phyloP scores from a whole-genome alignment of 1,284 basidiomycete genomes.

The Ceratobasidium sp. region DNA sequence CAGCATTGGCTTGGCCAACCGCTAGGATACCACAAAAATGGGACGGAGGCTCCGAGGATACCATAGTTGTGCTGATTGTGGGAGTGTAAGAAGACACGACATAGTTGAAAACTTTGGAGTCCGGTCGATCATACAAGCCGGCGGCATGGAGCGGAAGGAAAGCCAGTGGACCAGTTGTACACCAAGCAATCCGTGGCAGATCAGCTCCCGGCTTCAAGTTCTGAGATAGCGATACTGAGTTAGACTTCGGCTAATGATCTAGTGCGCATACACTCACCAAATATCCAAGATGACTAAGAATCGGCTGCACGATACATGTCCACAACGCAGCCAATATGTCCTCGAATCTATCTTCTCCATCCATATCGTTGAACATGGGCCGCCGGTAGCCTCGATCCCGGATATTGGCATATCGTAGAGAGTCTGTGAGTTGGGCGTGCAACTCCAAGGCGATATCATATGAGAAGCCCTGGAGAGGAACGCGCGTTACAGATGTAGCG shows the following conservation, averaged over 20 bases:
- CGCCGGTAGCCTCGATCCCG: not conserved
- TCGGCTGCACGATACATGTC: not conserved
- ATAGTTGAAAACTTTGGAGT: not conserved
- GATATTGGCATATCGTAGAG: too few species aligned
- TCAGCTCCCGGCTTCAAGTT: not conserved
- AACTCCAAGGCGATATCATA: too few species aligned
- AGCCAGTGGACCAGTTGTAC: not conserved
- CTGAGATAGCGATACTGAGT: too few species aligned
- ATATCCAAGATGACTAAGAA: not conserved
- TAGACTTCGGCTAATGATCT: not conserved
- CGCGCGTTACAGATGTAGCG: too few species aligned
- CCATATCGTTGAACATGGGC: not conserved
- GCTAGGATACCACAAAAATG: not conserved
- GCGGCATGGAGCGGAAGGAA: not conserved
- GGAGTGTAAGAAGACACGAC: slow-evolving; percentile 2
- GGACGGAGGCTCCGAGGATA: not conserved
- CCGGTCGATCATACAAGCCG: not conserved
- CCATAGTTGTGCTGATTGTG: not conserved
- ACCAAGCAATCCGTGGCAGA: not conserved
- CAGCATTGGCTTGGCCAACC: not conserved
- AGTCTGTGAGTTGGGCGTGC: too few species aligned
- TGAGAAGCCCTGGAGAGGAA: too few species aligned
- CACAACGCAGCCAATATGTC: not conserved
- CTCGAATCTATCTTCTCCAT: not conserved
- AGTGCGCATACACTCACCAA: slow-evolving; percentile 7